Evolutionary conservation across 805 yeast species (phyloP), one percentile per base, ranked within the genome.

Genomic region (Isabelozyma rhagii): DNA sequence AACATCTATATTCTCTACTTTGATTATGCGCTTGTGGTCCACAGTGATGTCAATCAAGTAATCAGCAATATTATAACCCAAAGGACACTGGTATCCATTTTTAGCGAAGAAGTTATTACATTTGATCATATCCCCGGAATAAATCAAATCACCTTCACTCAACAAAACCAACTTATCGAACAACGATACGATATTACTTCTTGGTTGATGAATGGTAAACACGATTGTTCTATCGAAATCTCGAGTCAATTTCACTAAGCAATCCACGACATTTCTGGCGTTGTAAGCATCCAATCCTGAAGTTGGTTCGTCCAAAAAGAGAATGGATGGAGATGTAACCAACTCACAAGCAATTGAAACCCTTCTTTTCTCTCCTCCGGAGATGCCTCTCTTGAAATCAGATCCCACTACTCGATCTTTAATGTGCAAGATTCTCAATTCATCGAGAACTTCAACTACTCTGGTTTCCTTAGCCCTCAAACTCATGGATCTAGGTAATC

Each of bases 171-270:
- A 77, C 58, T 85, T 85, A 62, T 93, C 97, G 67, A 94, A 94
- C 50, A 89, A 70, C 0, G 97, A 85, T 34, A 94, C 97, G 64
- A 94, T 93, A 62, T 94, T 94, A 50, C 97, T 89, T 61, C 99
- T 79, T 9, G 99, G 99, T 64, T 94, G 99, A 70, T 94, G 99
- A 55, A 94, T 94, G 0, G 99, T 90, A 64, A 94, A 87, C 1
- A 94, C 82, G 45, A 94, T 83, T 0, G 99, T 93, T 63, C 98
- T 83, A 52, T 87, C 84, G 66, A 85, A 88, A 58, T 84, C 86
- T 50, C 84, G 78, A 0, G 97, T 89, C 50, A 94, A 75, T 50
- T 87, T 79, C 2, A 88, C 93, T 43, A 94, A 75, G 52, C 90
- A 80, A 52, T 91, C 97, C 42, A 94, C 77, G 7, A 94, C 99